Evolutionary conservation across 1,284 basidiomycete genomes (phyloP).

Genomic region (Cystobasidium pallidum): DNA sequence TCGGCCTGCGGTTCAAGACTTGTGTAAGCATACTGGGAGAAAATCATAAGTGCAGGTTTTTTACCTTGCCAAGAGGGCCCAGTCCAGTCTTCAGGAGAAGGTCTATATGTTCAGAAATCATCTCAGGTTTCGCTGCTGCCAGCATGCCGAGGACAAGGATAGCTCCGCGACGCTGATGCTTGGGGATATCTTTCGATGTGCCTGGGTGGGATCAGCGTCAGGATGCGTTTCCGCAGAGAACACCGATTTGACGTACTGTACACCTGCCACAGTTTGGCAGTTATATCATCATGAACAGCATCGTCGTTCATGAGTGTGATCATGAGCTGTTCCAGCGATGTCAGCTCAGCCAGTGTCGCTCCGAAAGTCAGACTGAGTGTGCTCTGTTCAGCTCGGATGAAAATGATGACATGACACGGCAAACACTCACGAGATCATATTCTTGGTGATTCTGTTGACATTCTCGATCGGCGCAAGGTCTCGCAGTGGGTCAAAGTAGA

Average conservation of each 20-base stretch:
- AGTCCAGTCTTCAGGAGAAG: constrained; percentile 85
- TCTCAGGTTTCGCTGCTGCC: constrained; percentile 77
- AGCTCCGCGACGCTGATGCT: constrained; percentile 82
- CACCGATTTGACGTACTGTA: constrained; percentile 70
- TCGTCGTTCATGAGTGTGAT: constrained; percentile 85
- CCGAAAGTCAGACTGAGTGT: constrained; percentile 75
- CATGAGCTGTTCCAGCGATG: constrained; percentile 94
- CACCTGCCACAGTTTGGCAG: constrained; percentile 90
- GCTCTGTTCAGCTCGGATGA: constrained; percentile 8
- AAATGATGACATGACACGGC: background rate
- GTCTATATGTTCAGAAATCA: constrained; percentile 87
- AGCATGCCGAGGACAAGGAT: constrained; percentile 97
- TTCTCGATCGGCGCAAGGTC: constrained; percentile 78
- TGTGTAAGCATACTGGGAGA: constrained; percentile 60
- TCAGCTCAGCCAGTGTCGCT: constrained; percentile 91
- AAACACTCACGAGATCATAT: constrained; percentile 85
- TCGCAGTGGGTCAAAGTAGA: constrained; percentile 82
- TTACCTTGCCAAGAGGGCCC: constrained; percentile 77
- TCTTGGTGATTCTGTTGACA: constrained; percentile 92
- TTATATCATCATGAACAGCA: constrained; percentile 79
- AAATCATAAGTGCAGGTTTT: constrained; percentile 9
- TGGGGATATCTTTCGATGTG: constrained; percentile 72
- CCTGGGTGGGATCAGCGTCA: constrained; percentile 59
- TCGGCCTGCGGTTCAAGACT: constrained; percentile 65
- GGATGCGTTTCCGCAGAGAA: background rate